Conservation (phyloP, 805 yeast species). For the Hanseniaspora occidentalis region DNA sequence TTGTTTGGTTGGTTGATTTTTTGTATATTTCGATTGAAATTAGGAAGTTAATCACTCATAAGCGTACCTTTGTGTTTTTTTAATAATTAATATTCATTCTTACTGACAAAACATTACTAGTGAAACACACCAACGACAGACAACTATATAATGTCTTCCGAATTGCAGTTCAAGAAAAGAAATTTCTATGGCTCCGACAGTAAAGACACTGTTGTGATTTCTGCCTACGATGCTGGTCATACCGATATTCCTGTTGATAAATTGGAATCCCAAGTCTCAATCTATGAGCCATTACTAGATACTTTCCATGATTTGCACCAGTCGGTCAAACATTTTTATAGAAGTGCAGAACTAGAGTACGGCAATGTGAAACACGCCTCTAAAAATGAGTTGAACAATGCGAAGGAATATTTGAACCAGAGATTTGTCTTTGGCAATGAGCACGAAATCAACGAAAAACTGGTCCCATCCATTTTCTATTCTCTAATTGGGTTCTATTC, state of each 20-base stretch:
- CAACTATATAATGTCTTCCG: neutral
- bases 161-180: neutral
- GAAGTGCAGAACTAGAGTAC: conserved; percentile 1
- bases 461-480: conserved; percentile 17
- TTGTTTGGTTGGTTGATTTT: too few relatives aligned
- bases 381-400: conserved; percentile 1
- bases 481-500: conserved; percentile 19
- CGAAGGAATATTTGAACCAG: neutral
- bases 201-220: neutral
- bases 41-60: too few relatives aligned
- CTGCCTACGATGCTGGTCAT: neutral
- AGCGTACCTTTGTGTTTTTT: too few relatives aligned
- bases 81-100: too few relatives aligned
- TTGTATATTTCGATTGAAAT: too few relatives aligned
- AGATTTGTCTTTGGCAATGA: conserved; percentile 4
- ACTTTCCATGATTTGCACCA: neutral
- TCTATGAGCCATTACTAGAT: neutral
- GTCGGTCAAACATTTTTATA: neutral
- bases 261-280: neutral
- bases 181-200: neutral
- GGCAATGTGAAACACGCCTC: neutral
- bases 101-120: too few relatives aligned
- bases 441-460: conserved; percentile 13
- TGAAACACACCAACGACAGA: too few relatives aligned
- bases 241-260: neutral